These are phyloP conservation scores for Lolium multiflorum DNA, from an alignment of 176 grass and related monocot genomes.

Conservation along the genomic window DNA sequence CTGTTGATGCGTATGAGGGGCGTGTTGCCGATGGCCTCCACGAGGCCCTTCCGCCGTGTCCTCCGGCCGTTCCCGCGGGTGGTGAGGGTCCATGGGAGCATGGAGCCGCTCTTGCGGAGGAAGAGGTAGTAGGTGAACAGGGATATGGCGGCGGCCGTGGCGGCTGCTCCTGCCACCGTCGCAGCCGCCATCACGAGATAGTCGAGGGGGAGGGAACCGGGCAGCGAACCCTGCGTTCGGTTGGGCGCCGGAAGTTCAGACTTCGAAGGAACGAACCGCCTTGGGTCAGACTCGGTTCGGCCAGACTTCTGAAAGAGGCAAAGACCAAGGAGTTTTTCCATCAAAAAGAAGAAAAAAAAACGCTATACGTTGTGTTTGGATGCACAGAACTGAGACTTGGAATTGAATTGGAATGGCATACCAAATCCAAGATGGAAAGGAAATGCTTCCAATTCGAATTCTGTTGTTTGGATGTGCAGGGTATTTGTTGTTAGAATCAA, in stretches of 20 bases:
- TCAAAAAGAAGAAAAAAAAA: too few relatives aligned
- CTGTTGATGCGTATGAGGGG: conserved; percentile 96
- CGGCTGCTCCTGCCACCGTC: conserved; percentile 46
- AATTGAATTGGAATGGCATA: too few relatives aligned
- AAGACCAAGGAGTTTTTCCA: too few relatives aligned
- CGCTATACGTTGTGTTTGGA: too few relatives aligned
- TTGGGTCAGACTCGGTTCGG: background rate
- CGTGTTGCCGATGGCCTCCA: conserved; percentile 80
- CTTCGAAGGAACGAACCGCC: background rate
- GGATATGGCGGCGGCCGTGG: conserved; percentile 65
- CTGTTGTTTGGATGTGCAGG: too few relatives aligned
- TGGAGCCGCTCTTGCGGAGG: conserved; percentile 11
- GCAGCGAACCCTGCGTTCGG: conserved; percentile 3
- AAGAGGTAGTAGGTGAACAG: conserved; percentile 63
- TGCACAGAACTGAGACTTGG: too few relatives aligned
- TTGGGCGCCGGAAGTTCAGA: background rate
- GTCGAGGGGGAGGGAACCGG: background rate
- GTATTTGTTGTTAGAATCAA: too few relatives aligned
- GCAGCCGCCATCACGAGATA: conserved; percentile 60
- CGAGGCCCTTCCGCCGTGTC: conserved; percentile 62
- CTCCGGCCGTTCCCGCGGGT: conserved; percentile 22
- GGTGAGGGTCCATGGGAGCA: conserved; percentile 24
- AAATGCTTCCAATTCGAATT: too few relatives aligned
- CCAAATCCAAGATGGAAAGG: too few relatives aligned
- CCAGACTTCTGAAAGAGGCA: too few relatives aligned